Evolutionary conservation across 305 asterid genomes (phyloP).

Genomic region (Rubia balearica): DNA sequence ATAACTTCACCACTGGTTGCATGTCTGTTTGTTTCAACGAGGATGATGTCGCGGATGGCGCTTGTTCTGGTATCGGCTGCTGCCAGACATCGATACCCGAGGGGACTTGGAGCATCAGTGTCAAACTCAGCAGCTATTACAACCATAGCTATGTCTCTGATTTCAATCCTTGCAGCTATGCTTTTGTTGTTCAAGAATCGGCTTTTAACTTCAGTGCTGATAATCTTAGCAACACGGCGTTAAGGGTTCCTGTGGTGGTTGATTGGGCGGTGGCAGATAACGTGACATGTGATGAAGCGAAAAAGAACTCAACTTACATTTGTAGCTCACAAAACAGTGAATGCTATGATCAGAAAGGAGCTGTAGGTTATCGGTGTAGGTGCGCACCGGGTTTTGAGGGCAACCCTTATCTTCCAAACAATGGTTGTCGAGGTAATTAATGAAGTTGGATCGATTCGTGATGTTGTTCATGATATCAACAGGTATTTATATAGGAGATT

Average conservation of each 20-base stretch:
- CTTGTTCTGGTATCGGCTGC: slow-evolving; percentile 15
- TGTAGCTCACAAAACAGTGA: not conserved
- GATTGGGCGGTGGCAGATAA: slow-evolving; percentile 7
- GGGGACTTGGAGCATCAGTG: not conserved
- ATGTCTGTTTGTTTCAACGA: not conserved
- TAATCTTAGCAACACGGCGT: not conserved
- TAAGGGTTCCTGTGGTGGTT: slow-evolving; percentile 9
- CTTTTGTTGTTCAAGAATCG: slow-evolving; percentile 12
- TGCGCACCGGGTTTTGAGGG: slow-evolving; percentile 16
- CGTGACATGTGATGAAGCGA: slow-evolving; percentile 11
- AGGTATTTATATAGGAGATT: not conserved
- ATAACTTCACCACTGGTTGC: not conserved
- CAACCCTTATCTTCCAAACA: slow-evolving; percentile 12
- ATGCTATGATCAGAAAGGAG: not conserved
- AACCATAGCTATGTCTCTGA: slow-evolving; percentile 1
- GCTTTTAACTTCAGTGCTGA: slow-evolving; percentile 6
- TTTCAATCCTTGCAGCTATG: slow-evolving; percentile 20
- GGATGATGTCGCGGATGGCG: not conserved
- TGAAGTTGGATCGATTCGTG: not conserved
- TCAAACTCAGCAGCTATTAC: not conserved
- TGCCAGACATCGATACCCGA: slow-evolving; percentile 14
- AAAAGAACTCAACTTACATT: not conserved
- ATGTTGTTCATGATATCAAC: not conserved
- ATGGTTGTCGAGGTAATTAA: slow-evolving; percentile 17
- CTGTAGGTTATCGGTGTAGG: slow-evolving; percentile 10